Evolutionary conservation across 129 eudicot genomes (phyloP).

Genomic region (Dittrichia graveolens): DNA sequence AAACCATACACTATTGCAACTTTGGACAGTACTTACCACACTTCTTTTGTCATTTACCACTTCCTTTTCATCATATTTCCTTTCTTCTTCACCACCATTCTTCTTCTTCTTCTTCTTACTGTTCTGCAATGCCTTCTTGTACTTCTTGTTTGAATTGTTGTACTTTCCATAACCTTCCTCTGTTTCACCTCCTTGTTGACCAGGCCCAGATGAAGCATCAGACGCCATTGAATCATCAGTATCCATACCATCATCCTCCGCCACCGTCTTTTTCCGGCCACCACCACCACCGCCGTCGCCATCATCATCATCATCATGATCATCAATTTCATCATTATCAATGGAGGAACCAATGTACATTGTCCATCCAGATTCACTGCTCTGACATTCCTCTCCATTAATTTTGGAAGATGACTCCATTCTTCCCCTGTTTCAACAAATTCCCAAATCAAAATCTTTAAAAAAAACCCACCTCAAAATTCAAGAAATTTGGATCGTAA

Average conservation of each 20-base stretch:
- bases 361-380: slow-evolving; percentile 63
- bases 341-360: slow-evolving; percentile 47
- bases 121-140: slow-evolving; percentile 32
- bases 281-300: slow-evolving; percentile 1
- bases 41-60: slow-evolving; percentile 21
- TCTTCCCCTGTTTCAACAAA: not conserved
- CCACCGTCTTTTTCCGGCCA: slow-evolving; percentile 5
- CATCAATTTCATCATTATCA: not conserved
- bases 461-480: slow-evolving; percentile 1
- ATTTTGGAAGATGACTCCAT: slow-evolving; percentile 46
- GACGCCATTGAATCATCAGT: slow-evolving; percentile 80
- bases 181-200: slow-evolving; percentile 27
- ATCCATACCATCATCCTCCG: slow-evolving; percentile 20
- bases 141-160: slow-evolving; percentile 24
- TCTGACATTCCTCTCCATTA: slow-evolving; percentile 41
- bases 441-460: not conserved
- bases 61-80: slow-evolving; percentile 24
- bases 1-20: slow-evolving; percentile 42
- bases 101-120: slow-evolving; percentile 35
- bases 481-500: not conserved
- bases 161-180: not conserved
- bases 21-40: slow-evolving; percentile 27
- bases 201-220: slow-evolving; percentile 76
- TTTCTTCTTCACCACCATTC: slow-evolving; percentile 9
- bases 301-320: not conserved